Evolutionary conservation across 176 grass and related monocot genomes (phyloP), one percentile per base, ranked within the genome.

Genomic region (Triticum dicoccoides): DNA sequence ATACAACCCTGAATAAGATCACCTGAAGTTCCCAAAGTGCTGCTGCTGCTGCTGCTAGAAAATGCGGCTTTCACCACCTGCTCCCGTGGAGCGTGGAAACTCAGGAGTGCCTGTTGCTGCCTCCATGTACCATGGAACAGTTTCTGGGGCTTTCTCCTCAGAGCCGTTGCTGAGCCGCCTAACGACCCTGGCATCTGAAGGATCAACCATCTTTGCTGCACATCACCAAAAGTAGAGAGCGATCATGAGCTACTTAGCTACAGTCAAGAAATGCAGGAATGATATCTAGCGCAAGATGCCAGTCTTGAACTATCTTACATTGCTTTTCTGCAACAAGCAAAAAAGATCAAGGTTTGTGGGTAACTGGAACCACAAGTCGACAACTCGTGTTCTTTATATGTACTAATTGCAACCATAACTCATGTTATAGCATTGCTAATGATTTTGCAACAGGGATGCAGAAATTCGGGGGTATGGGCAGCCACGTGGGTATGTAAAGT

Each of bases 151-250:
- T 65, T 80, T 84, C 15, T 84, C 44, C 44, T 68, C 75, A 47
- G 80, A 87, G 15, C 67, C 68, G 2, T 68, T 8, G 3, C 45
- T 80, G 58, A 80, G 21, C 18, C 13, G 47, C 47, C 75, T 68
- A 67, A 74, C 74, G 44, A 59, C 33, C 44, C 74, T 44, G 30
- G 24, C 9, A 74, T 66, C 75, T 61, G 67, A 75, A 80, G 67
- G 35, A 80, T 75, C 37, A 3, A 6, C 74, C 67, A 75, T 74
- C 76, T 84, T 87, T 8, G 89, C 85, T 87, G 85, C 85, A 68
- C 2, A 65, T 82, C 21, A 33, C 30, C 30, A 82, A 81, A 29
- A 64, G 41, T 23, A 65, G 20, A 65, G 20, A 79, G 30, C 5
- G 33, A 7, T 42, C 14, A 83, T 82, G 15, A 82, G 9, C 33